Conservation (phyloP, 2,329 filamentous ascomycete species). For the Chaetomium sp. region DNA sequence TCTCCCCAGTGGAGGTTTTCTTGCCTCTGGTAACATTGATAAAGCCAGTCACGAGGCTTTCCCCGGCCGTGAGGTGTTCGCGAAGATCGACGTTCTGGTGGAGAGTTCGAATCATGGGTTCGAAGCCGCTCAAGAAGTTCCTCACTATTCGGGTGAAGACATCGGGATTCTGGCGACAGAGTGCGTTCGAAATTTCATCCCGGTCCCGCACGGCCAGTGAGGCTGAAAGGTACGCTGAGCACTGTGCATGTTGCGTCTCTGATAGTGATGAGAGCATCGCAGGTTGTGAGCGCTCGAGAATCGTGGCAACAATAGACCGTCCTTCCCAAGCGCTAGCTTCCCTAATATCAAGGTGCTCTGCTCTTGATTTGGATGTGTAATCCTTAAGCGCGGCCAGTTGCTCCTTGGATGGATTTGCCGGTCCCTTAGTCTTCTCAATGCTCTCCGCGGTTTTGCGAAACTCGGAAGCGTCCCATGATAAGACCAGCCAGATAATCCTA, state of each 20-base stretch:
- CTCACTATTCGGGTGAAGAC: conserved; percentile 62
- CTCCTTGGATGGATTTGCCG: conserved; percentile 51
- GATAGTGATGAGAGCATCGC: conserved; percentile 42
- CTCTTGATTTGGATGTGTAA: conserved; percentile 46
- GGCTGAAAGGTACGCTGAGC: conserved; percentile 63
- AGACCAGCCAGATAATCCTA: conserved; percentile 66
- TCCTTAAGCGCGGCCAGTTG: conserved; percentile 55
- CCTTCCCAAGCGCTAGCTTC: conserved; percentile 43
- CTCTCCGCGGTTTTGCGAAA: conserved; percentile 59
- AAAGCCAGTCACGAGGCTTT: conserved; percentile 65
- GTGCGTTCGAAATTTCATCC: conserved; percentile 58
- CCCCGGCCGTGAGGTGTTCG: conserved; percentile 59
- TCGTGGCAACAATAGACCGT: conserved; percentile 59
- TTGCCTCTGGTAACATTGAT: conserved; percentile 52
- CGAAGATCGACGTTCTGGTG: conserved; percentile 67
- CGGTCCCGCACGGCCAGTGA: conserved; percentile 67
- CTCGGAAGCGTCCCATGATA: conserved; percentile 66
- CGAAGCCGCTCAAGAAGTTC: conserved; percentile 60
- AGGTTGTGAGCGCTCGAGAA: conserved; percentile 51
- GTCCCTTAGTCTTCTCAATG: conserved; percentile 56
- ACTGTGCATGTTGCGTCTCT: conserved; percentile 55
- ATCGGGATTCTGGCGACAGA: conserved; percentile 66
- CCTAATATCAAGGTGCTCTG: conserved; percentile 54
- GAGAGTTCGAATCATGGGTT: conserved; percentile 65
- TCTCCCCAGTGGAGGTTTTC: conserved; percentile 32